Conservation (phyloP, 1,139 yeast genomes). For the Ogataea hybrid region DNA sequence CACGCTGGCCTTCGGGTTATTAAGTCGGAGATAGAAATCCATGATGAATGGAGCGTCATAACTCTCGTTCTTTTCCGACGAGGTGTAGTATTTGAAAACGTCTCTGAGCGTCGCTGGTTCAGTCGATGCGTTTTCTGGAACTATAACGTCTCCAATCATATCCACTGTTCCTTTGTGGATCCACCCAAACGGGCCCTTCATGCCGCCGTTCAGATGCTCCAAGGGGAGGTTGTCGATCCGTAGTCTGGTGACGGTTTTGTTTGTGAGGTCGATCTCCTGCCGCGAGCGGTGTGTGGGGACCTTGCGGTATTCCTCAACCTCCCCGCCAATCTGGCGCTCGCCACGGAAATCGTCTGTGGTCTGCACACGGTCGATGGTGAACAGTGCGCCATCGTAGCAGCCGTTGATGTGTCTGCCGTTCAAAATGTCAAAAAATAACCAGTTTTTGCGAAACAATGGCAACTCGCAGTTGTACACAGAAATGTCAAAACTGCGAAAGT, state of each 20-base stretch:
- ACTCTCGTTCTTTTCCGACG: slow-evolving; percentile 31
- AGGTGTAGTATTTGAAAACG: slow-evolving; percentile 33
- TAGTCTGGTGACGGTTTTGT: slow-evolving; percentile 60
- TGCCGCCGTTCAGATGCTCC: slow-evolving; percentile 86
- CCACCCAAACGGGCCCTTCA: slow-evolving; percentile 97
- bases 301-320: slow-evolving; percentile 15
- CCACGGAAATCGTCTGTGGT: slow-evolving; percentile 43
- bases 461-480: slow-evolving; percentile 84
- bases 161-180: slow-evolving; percentile 88
- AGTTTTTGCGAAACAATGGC: slow-evolving; percentile 78
- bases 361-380: slow-evolving; percentile 84
- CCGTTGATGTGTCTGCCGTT: slow-evolving; percentile 88
- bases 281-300: neutral
- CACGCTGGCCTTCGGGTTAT: slow-evolving; percentile 83
- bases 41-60: slow-evolving; percentile 50
- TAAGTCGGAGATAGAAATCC: slow-evolving; percentile 74
- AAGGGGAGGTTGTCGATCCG: slow-evolving; percentile 82
- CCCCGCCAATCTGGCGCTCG: slow-evolving; percentile 26
- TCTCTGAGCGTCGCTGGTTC: slow-evolving; percentile 41
- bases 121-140: slow-evolving; percentile 52
- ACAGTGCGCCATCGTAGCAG: slow-evolving; percentile 86
- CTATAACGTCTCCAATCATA: slow-evolving; percentile 85
- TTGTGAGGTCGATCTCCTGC: slow-evolving; percentile 43
- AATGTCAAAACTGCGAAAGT: slow-evolving; percentile 79
- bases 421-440: slow-evolving; percentile 85